These are phyloP conservation scores for Suaeda aralocaspica DNA, from an alignment of 148 eudicot genomes.

Conservation along the genomic window DNA sequence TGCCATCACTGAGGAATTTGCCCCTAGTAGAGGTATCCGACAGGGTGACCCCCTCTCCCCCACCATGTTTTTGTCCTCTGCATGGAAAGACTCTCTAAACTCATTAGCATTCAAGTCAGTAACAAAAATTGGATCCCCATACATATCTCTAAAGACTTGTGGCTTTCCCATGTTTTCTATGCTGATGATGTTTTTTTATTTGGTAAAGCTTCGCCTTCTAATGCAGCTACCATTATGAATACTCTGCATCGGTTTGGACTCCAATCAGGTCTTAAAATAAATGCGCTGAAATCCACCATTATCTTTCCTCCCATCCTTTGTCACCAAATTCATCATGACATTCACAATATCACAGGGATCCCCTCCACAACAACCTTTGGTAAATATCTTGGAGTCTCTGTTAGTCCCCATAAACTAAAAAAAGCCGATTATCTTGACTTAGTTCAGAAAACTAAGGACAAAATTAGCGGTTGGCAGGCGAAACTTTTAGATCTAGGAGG, in stretches of 20 bases:
- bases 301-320: background rate
- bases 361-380: background rate
- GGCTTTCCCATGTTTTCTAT: background rate
- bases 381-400: background rate
- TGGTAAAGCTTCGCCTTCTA: too few relatives aligned
- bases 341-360: background rate
- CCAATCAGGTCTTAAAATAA: too few relatives aligned
- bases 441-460: background rate
- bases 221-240: too few relatives aligned
- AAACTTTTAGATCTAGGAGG: background rate
- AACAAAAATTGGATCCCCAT: background rate
- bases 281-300: background rate
- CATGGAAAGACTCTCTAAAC: background rate
- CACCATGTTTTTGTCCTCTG: background rate
- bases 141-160: background rate
- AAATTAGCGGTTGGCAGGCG: background rate
- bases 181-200: too few relatives aligned
- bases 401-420: background rate
- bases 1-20: background rate
- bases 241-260: too few relatives aligned
- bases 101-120: background rate
- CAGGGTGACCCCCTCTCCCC: background rate
- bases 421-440: background rate
- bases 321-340: rapidly evolving
- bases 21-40: background rate